Evolutionary conservation across 2,329 filamentous ascomycete genomes (phyloP), one percentile per base, ranked within the genome.

Genomic region (Cucurbitaria berberidis): DNA sequence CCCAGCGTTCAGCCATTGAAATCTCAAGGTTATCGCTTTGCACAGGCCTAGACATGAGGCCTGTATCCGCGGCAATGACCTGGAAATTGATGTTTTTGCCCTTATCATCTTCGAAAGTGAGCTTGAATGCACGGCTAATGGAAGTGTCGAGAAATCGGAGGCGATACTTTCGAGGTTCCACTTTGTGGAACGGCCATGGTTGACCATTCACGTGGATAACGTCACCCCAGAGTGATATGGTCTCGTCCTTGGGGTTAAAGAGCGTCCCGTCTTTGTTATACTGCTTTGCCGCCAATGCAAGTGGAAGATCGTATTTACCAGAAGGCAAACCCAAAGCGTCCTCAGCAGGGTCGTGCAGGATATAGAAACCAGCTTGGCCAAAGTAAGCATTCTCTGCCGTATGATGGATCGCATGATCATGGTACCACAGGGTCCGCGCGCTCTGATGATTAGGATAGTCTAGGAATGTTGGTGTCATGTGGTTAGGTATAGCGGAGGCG

Each of bases 121-220:
- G 75, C 26, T 78, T 76, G 59, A 82, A 85, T 16, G 78, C 75
- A 39, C 69, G 67, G 49, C 64, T 68, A 45, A 73, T 64, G 6
- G 67, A 62, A 10, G 68, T 77, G 66, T 86, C 79, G 26, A 84
- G 76, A 59, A 85, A 72, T 11, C 84, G 74, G 59, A 87, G 79
- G 30, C 83, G 81, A 63, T 86, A 86, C 66, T 85, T 86, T 64
- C 84, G 79, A 6, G 82, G 83, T 68, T 86, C 81, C 3, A 86
- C 83, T n/a, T 79, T 76, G 9, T 84, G 60, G 57, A 77, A 85
- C 2, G 84, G 84, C 84, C 84, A 86, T 5, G 84, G 84, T 60
- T 83, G 79, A 1, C 81, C 81, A 63, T 86, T 86, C 34, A 86
- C 83, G 34, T 85, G 80, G 49, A 85, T 84, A 10, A 83, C 74